These are phyloP conservation scores for Fraxinus angustifolia DNA, from an alignment of 305 asterid genomes.

Conservation along the genomic window DNA sequence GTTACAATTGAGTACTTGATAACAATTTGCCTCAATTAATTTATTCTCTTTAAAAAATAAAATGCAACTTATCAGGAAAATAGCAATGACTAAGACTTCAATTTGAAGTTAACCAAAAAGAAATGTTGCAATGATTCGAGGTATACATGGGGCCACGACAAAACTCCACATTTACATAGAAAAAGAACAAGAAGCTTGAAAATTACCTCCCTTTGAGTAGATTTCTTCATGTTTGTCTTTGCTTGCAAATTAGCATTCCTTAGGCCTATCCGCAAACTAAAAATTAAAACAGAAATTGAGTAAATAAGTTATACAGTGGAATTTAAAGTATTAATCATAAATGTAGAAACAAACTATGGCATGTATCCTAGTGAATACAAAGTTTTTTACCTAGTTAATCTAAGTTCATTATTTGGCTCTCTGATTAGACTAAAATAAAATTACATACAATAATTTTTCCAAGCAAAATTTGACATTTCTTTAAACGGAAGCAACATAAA, in stretches of 20 bases:
- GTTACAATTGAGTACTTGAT: slow-evolving; percentile 12
- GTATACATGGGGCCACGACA: too few relatives aligned
- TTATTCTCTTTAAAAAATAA: background rate
- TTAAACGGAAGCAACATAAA: background rate
- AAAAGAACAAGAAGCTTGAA: background rate
- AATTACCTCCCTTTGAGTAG: slow-evolving; percentile 83
- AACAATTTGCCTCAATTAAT: background rate
- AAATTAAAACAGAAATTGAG: slow-evolving; percentile 11
- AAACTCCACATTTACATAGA: background rate
- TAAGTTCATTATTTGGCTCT: background rate
- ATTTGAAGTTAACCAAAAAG: background rate
- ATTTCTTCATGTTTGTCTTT: slow-evolving; percentile 73
- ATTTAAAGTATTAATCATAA: background rate
- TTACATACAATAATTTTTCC: background rate
- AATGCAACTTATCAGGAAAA: background rate
- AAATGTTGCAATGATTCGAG: background rate
- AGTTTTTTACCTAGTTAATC: slow-evolving; percentile 1
- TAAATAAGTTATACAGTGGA: background rate
- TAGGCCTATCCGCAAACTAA: slow-evolving; percentile 60
- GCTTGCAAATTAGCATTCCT: slow-evolving; percentile 91
- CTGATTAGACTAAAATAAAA: background rate
- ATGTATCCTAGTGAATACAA: background rate
- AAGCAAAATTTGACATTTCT: background rate
- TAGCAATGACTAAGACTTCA: background rate
- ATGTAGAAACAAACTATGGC: background rate